Percentiles rank a stretch among this genome's conserved stretches.
Evolutionary conservation across 2,329 filamentous ascomycete genomes (phyloP).

Genomic region (Dothideomycetes sp.): DNA sequence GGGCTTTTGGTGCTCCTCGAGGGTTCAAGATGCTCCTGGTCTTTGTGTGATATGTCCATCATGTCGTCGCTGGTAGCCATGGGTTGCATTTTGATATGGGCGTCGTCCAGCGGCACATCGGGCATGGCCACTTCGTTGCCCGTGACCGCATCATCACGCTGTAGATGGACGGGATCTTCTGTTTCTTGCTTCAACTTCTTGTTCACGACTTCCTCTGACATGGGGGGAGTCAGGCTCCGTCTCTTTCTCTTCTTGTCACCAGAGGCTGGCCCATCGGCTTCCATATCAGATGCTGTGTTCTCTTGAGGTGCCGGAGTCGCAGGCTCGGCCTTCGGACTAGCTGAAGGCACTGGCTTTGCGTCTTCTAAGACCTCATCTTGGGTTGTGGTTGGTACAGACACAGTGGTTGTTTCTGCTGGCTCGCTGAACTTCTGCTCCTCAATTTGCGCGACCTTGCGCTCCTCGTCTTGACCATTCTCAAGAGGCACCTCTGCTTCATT

Average conservation of each 20-base stretch:
- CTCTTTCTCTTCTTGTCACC: conserved; percentile 34
- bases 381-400: background rate
- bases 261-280: conserved; percentile 18
- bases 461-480: background rate
- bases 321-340: background rate
- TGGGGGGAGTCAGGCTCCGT: conserved; percentile 31
- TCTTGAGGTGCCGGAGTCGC: background rate
- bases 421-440: no score
- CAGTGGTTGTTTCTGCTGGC: background rate
- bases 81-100: conserved; percentile 6
- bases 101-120: conserved; percentile 17
- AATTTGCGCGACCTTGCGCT: no score
- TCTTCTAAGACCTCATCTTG: background rate
- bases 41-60: background rate
- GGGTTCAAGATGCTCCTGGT: no score
- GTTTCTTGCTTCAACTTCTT: conserved; percentile 35
- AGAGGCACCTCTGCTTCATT: background rate
- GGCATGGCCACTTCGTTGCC: conserved; percentile 14
- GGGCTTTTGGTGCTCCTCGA: conserved; percentile 2
- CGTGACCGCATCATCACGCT: background rate
- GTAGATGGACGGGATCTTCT: conserved; percentile 2
- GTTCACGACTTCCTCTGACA: conserved; percentile 28
- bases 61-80: conserved; percentile 8
- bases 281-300: background rate
- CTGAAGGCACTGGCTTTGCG: background rate